Base-by-base conservation (phyloP, 2,329 filamentous ascomycete species). In the Pestalotiopsis sp. region DNA sequence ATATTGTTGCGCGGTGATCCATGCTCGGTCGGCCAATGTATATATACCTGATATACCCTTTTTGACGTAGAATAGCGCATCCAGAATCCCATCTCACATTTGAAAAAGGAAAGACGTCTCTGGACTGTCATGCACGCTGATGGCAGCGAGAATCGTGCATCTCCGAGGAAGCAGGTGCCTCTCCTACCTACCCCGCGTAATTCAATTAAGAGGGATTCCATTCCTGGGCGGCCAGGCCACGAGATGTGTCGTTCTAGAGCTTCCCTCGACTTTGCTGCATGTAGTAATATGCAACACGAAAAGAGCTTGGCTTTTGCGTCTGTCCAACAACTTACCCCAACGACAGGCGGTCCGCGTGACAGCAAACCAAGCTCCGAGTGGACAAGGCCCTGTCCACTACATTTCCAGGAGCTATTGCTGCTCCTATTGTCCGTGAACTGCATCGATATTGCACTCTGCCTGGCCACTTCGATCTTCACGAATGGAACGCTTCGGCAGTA, bases 11-110 rank as follows among this genome's bases (percentile, higher is more conserved):
- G 25, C 57, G 20, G 45, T 52, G 45, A 52, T 52, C n/a, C 45
- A 52, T n/a, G 20, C 45, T 52, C 45, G n/a, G 45, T 52, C 57
- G 13, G 27, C n/a, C 39, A 27, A 66, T 66, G 63, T 66, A 66
- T 23, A 66, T 66, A 57, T 66, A 66, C 63, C 31, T 66, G 25
- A 66, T 23, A 66, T 58, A 57, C 57, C 57, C 63, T 31, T 66
- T 49, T 20, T 52, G 36, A 66, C n/a, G 63, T 66, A 66, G 61
- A n/a, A 36, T 64, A 41, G 20, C 61, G 20, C 38, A 25, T 27
- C 7, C 25, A 11, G 27, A 64, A 64, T 58, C 9, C 23, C 57
- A 36, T 56, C 31, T 57, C 20, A n/a, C 6, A 31, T 4, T 66
- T 66, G 41, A 45, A 36, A 58, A 66, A 56, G 63, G 49, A 56